Evolutionary conservation across 176 grass and related monocot genomes (phyloP), one percentile per base, ranked within the genome.

Genomic region (Rhynchospora breviuscula): DNA sequence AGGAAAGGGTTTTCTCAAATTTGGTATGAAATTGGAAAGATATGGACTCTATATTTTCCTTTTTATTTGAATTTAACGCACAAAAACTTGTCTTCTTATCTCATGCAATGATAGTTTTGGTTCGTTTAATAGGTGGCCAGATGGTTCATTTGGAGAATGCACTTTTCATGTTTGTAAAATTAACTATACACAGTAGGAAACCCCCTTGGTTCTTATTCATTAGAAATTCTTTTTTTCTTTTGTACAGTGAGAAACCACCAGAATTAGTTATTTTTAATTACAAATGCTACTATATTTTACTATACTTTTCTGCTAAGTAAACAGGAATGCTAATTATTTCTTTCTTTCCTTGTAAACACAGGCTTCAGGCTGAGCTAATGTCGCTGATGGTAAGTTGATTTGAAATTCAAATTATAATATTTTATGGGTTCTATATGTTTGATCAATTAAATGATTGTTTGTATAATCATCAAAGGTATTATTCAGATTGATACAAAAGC

Each of bases 321-420:
- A 21, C 21, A 4, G 19, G 17, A 14, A 29, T 78, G 22, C 21
- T 59, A 65, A 57, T 54, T 17, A 19, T 88, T 45, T 48, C 19
- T 18, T 67, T 58, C 31, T 63, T 29, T 54, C 14, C 73, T 40
- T 40, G 8, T 43, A 31, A 48, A 79, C 85, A 84, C 89, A 88
- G 93, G 82, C 85, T 98, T 23, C 93, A 98, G 85, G 90, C 93
- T 66, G 96, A 98, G 85, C 86, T 98, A 21, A 98, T 98, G 96
- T 81, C 96, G 15, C 79, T 98, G 65, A 98, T 98, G 95, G 89
- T 90, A 85, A 85, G 88, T 48, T 45, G 14, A 79, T 56, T 1
- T 35, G 59, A 64, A 60, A 15, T 12, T 19, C 56, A 7, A 26
- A 10, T 67, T 79, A 23, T 59, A 52, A 65, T 8, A n/a, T 83